Evolutionary conservation across 2,329 filamentous ascomycete species (phyloP), one percentile per base, ranked within the genome.

Genomic region (Neonectria magnoliae): DNA sequence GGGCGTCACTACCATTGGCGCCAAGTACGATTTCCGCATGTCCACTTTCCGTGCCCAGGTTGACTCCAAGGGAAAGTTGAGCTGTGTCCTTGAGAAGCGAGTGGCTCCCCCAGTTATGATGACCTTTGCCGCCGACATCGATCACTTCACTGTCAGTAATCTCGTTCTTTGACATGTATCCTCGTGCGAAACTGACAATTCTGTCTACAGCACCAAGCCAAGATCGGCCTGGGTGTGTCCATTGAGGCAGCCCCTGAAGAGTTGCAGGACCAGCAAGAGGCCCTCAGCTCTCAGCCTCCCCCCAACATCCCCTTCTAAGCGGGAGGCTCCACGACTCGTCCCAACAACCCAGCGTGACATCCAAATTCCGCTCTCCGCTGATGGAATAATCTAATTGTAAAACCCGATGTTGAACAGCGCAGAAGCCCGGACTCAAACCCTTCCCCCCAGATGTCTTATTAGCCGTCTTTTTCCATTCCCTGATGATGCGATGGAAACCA

Each of bases 1-100:
- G 80, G 96, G 96, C 60, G 87, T 93, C 66, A 94, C 97, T 58
- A 93, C 94, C 59, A 87, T 98, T 75, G 96, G 95, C 76, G 93
- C 94, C 78, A 99, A 99, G 83, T 99, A 99, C 83, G 95, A 98
- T 80, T 99, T 99, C 89, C 89, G 93, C 77, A 93, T 94, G 83
- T 96, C 93, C 60, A 96, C 93, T 55, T 97, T 98, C 90, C 90
- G 95, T 71, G 96, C 95, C 48, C 96, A 99, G 83, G 88, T 98
- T 74, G 96, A 99, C 83, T 97, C 94, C 76, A 90, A 93, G 79
- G 96, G 96, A 79, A 97, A 97, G 85, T 87, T 99, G 66, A 93
- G 92, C 81, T 96, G 93, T 78, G 83, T 98, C 76, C 84, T 98
- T 72, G 96, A 99, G 87, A 98, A 98, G 90, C 91, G 94, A 76